Evolutionary conservation across 768 basidiomycete species (phyloP).

Genomic region (Termitomyces sp.): DNA sequence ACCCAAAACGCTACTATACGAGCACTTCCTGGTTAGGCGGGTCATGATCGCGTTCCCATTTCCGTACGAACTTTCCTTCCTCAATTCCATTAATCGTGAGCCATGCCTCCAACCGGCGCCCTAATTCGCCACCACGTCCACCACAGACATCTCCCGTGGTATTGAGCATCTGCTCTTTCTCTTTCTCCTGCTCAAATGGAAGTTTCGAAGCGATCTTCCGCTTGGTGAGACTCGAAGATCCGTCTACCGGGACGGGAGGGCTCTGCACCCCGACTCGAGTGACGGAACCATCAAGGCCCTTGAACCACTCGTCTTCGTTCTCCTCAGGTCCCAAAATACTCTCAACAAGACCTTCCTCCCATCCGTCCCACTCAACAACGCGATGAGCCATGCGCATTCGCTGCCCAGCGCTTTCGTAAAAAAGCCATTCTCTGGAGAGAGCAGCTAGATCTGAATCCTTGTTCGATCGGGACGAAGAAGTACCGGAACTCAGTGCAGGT

Average conservation of each 20-base stretch:
- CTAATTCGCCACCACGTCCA: constrained; percentile 73
- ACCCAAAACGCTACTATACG: constrained; percentile 6
- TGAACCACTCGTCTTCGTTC: constrained; percentile 67
- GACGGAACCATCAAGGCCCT: constrained; percentile 23
- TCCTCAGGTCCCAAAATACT: constrained; percentile 73
- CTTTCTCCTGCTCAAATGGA: constrained; percentile 53
- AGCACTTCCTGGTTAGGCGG: neutral
- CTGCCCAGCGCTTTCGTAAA: constrained; percentile 60
- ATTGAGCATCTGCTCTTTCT: constrained; percentile 65
- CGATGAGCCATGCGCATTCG: constrained; percentile 73
- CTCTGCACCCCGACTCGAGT: constrained; percentile 14
- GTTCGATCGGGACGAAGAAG: constrained; percentile 18
- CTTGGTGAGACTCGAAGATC: constrained; percentile 14
- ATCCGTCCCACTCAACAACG: constrained; percentile 81
- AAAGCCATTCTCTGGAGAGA: constrained; percentile 66
- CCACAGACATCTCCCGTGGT: constrained; percentile 74
- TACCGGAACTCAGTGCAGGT: constrained; percentile 11
- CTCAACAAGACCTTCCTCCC: constrained; percentile 81
- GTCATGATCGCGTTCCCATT: constrained; percentile 12
- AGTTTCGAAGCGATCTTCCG: constrained; percentile 38
- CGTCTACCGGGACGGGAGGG: constrained; percentile 12
- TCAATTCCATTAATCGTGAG: constrained; percentile 40
- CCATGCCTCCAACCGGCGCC: constrained; percentile 72
- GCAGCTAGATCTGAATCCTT: constrained; percentile 28
- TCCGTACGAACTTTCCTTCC: constrained; percentile 12